These are phyloP conservation scores for Aspergillus sp. DNA, from an alignment of 2,329 filamentous ascomycete species.

Conservation along the genomic window DNA sequence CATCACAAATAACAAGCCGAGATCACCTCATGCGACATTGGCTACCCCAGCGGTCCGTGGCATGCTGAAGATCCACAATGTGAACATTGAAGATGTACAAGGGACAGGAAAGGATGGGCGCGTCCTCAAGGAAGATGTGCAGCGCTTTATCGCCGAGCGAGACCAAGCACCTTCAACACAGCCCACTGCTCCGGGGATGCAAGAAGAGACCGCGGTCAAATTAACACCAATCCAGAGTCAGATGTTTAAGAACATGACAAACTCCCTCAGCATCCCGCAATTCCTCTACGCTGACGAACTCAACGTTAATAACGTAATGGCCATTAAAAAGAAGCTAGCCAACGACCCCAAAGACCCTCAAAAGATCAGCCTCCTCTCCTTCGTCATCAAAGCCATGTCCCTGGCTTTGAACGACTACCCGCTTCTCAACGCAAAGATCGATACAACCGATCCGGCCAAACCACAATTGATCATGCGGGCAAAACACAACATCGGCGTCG, in stretches of 20 bases:
- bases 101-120: conserved; percentile 90
- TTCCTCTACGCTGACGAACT: conserved; percentile 93
- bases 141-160: conserved; percentile 65
- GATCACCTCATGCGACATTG: conserved; percentile 69
- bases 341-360: conserved; percentile 51
- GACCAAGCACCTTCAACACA: conserved; percentile 38
- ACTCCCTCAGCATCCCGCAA: conserved; percentile 86
- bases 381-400: conserved; percentile 94
- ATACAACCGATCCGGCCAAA: conserved; percentile 62
- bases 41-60: conserved; percentile 93
- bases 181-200: conserved; percentile 46
- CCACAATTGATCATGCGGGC: conserved; percentile 76
- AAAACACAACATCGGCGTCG: conserved; percentile 92
- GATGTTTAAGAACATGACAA: conserved; percentile 99
- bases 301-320: conserved; percentile 73
- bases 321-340: conserved; percentile 75
- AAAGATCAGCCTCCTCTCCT: conserved; percentile 87
- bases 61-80: conserved; percentile 73
- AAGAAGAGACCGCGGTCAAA: conserved; percentile 68
- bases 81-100: conserved; percentile 75
- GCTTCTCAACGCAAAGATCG: conserved; percentile 82
- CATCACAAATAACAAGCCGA: conserved; percentile 17
- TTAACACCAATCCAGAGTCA: conserved; percentile 79
- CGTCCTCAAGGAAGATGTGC: conserved; percentile 89
- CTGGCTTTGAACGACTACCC: conserved; percentile 79